These are phyloP conservation scores for Metarhizium brunneum DNA, from an alignment of 2,329 filamentous ascomycete genomes.

Conservation along the genomic window DNA sequence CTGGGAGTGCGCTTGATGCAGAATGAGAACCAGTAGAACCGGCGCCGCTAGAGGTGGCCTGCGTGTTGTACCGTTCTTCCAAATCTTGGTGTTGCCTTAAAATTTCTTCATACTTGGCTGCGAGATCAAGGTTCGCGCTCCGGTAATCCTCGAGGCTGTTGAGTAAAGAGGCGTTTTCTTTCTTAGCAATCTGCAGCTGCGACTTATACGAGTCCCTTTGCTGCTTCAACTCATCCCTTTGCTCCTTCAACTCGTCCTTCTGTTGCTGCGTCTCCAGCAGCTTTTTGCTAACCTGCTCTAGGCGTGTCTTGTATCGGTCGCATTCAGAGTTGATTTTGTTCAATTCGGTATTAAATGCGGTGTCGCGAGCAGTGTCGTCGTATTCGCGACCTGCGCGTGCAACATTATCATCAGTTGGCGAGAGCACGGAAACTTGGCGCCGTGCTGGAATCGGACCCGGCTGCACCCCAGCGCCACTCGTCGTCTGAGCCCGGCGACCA, in stretches of 20 bases:
- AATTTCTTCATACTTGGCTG: conserved; percentile 15
- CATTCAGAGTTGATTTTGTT: conserved; percentile 14
- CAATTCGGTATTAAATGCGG: conserved; percentile 12
- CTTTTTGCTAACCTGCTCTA: conserved; percentile 20
- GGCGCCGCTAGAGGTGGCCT: conserved; percentile 1
- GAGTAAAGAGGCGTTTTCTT: conserved; percentile 10
- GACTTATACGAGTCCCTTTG: neutral
- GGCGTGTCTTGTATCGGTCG: conserved; percentile 16
- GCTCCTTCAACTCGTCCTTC: conserved; percentile 11
- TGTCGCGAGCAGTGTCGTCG: conserved; percentile 11
- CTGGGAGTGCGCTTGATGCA: conserved; percentile 14
- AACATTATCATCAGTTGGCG: conserved; percentile 2
- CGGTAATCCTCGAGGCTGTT: conserved; percentile 8
- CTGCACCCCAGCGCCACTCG: neutral
- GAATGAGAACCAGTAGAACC: neutral
- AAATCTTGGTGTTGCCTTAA: conserved; percentile 20
- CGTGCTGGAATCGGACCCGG: conserved; percentile 3
- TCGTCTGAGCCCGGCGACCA: conserved; percentile 7
- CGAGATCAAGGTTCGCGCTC: conserved; percentile 6
- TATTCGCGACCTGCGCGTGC: conserved; percentile 8
- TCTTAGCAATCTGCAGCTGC: neutral
- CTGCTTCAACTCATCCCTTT: conserved; percentile 5
- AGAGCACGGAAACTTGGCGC: neutral
- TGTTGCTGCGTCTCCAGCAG: conserved; percentile 16
- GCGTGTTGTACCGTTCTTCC: conserved; percentile 17